phyloP scores from a whole-genome alignment of 371 early-diverging fungal genomes.

The Mycotypha africana region DNA sequence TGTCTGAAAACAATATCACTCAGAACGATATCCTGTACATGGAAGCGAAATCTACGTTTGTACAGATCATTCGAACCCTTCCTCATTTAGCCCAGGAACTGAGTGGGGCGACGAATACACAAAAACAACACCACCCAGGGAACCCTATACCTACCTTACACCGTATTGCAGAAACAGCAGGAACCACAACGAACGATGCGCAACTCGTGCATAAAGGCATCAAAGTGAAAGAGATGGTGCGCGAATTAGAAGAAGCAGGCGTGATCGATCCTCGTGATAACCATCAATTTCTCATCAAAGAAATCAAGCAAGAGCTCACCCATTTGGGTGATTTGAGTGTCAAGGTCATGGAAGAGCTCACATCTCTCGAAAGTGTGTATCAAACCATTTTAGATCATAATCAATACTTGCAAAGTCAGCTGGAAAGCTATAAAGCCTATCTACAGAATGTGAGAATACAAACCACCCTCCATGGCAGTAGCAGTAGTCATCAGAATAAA shows the following conservation, averaged over 20 bases:
- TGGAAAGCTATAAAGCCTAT: constrained; percentile 93
- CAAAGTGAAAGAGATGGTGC: constrained; percentile 89
- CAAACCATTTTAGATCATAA: constrained; percentile 93
- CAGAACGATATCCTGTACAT: constrained; percentile 91
- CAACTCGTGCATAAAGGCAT: constrained; percentile 85
- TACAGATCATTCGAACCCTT: constrained; percentile 85
- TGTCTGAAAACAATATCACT: constrained; percentile 83
- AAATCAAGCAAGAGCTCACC: constrained; percentile 79
- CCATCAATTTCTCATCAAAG: constrained; percentile 79
- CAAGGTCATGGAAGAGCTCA: constrained; percentile 75
- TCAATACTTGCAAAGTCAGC: constrained; percentile 81
- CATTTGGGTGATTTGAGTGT: constrained; percentile 89
- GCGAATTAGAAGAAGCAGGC: constrained; percentile 74
- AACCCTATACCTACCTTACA: constrained; percentile 53
- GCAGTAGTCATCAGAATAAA: constrained; percentile 45
- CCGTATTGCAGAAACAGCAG: constrained; percentile 74
- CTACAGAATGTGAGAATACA: constrained; percentile 91
- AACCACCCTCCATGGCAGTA: too few species aligned
- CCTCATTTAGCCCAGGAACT: constrained; percentile 57
- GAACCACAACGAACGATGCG: constrained; percentile 83
- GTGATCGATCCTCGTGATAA: constrained; percentile 76
- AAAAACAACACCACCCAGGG: too few species aligned
- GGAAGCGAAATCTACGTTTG: constrained; percentile 91
- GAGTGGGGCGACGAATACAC: too few species aligned
- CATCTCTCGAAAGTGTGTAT: constrained; percentile 77